These are phyloP conservation scores for Aleurites moluccanus DNA, from an alignment of 441 rosid genomes.

Conservation along the genomic window DNA sequence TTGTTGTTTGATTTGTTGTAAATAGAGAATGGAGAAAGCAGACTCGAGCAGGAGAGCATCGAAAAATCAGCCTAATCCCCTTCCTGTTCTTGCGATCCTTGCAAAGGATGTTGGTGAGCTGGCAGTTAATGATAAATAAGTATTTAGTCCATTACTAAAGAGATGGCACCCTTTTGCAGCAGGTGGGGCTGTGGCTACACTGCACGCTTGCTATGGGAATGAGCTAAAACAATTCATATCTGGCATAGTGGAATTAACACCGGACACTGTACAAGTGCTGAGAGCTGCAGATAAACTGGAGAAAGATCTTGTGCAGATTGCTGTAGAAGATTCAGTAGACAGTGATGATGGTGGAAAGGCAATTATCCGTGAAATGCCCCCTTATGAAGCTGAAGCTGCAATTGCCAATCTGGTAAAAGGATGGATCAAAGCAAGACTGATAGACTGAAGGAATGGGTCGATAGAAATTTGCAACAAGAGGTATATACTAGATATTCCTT, in stretches of 20 bases:
- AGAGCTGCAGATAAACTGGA: slow-evolving; percentile 98
- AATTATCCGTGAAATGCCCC: slow-evolving; percentile 97
- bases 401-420: slow-evolving; percentile 83
- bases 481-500: slow-evolving; percentile 34
- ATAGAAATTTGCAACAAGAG: slow-evolving; percentile 89
- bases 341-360: slow-evolving; percentile 99
- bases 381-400: slow-evolving; percentile 86
- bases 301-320: slow-evolving; percentile 96
- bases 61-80: slow-evolving; percentile 74
- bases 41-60: slow-evolving; percentile 96
- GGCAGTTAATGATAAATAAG: slow-evolving; percentile 74
- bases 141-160: slow-evolving; percentile 89
- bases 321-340: slow-evolving; percentile 97
- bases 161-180: slow-evolving; percentile 99
- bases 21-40: slow-evolving; percentile 95
- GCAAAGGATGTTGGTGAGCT: slow-evolving; percentile 95
- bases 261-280: slow-evolving; percentile 84
- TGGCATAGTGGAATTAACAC: slow-evolving; percentile 76
- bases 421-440: slow-evolving; percentile 84
- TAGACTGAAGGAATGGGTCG: slow-evolving; percentile 88
- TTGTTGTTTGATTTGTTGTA: slow-evolving; percentile 21
- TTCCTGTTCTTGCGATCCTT: slow-evolving; percentile 92
- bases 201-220: slow-evolving; percentile 91
- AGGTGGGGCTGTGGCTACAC: slow-evolving; percentile 96
- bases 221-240: slow-evolving; percentile 88